Conservation (phyloP, 2,329 filamentous ascomycete species). For the Biscogniauxia mediterranea region DNA sequence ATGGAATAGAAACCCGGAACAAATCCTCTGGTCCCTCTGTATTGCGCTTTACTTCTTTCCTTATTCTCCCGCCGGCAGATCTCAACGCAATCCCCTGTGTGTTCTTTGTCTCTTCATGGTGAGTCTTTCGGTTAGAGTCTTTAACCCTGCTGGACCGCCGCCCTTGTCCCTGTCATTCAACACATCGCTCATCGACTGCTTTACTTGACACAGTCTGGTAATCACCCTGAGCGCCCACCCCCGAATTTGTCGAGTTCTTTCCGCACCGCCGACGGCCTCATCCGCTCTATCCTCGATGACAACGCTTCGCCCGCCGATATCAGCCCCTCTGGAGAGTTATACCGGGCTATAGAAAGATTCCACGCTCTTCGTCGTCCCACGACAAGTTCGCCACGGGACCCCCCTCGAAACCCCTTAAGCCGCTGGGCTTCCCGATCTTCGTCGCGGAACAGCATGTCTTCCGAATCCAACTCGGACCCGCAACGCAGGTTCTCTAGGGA, state of each 20-base stretch:
- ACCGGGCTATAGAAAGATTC: slow-evolving; percentile 41
- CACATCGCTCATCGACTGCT: slow-evolving; percentile 3
- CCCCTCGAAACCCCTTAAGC: slow-evolving; percentile 22
- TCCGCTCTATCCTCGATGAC: slow-evolving; percentile 41
- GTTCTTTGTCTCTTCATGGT: slow-evolving; percentile 35
- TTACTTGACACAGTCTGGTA: slow-evolving; percentile 29
- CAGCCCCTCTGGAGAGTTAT: slow-evolving; percentile 43
- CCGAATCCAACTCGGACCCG: slow-evolving; percentile 34
- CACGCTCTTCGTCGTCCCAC: slow-evolving; percentile 30
- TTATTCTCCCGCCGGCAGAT: neutral
- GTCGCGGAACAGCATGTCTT: slow-evolving; percentile 34
- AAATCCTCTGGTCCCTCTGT: neutral
- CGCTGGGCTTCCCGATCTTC: slow-evolving; percentile 26
- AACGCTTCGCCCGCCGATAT: slow-evolving; percentile 36
- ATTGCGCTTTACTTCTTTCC: slow-evolving; percentile 7
- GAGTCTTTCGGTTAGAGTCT: slow-evolving; percentile 19
- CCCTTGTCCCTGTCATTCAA: neutral
- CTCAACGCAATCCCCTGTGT: slow-evolving; percentile 1
- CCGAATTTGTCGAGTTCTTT: slow-evolving; percentile 25
- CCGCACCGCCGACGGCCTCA: slow-evolving; percentile 32
- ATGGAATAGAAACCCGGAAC: neutral
- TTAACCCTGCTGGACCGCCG: neutral
- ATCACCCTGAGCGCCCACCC: slow-evolving; percentile 27
- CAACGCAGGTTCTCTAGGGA: slow-evolving; percentile 38
- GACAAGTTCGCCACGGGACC: slow-evolving; percentile 19